Evolutionary conservation across 83 land plant species (phyloP), one percentile per base, ranked within the genome.

Genomic region (Picea mariana): DNA sequence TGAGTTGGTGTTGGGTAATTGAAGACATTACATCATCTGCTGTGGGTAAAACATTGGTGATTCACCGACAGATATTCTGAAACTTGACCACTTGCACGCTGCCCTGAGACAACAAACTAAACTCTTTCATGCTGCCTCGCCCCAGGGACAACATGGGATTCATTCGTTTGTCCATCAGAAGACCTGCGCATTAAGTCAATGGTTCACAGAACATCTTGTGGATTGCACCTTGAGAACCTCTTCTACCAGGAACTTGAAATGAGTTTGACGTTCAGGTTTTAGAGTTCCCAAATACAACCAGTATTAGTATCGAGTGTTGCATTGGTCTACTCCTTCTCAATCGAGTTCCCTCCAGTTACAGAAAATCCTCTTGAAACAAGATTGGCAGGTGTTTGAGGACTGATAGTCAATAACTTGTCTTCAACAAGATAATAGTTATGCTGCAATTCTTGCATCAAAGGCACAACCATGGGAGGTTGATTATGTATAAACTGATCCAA

Each of bases 181-280:
- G 85, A 83, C 17, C 85, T 38, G 27, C 83, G 87, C 73, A 88
- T 82, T 82, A 85, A 81, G 78, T 85, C 85, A 61, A 85, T 83
- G 4, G 87, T 88, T 27, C 79, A 40, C 20, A 81, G 83, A 52
- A 23, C 58, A 42, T 83, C 73, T 69, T 58, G 38, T n/a, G 82
- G 80, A 38, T 77, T 23, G 27, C 59, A 81, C 78, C 79, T 38
- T 83, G 83, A 13, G 59, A 16, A 63, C 65, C 82, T 67, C 75
- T 17, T 40, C 26, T 78, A 20, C 79, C 91, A 49, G 76, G 72
- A 20, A 82, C 82, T 24, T 67, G 85, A 60, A 79, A 64, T 5
- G 81, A 66, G 24, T 82, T 58, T 59, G 60, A 58, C 6, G 69
- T 20, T 44, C 52, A 77, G 42, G 69, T 42, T 62, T 84, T 82